Evolutionary conservation across 2,329 filamentous ascomycete genomes (phyloP), one percentile per base, ranked within the genome.

Genomic region (Fusarium longipes): DNA sequence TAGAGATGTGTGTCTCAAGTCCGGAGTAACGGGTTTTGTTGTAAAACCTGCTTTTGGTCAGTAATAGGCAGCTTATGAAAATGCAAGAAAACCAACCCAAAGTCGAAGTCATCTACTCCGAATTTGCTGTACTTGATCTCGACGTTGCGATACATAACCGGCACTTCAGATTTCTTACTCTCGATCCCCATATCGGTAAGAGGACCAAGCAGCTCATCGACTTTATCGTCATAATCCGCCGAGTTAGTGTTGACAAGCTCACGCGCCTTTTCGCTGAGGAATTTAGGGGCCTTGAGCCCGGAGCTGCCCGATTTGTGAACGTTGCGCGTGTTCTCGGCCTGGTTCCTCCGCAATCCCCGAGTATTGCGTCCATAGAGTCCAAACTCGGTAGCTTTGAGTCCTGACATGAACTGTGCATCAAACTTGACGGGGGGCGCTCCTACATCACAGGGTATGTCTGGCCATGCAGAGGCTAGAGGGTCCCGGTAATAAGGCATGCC

Each of bases 41-140:
- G 83, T 96, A 99, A 77, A 93, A 98, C 57, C 93, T 93, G 67
- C 6, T 14, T 15, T 10, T 22, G 18, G 57, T 75, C 25, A 77
- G 73, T 39, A n/a, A 47, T 22, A 2, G 27, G n/a, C 15, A 8
- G 20, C 48, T 14, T 29, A 2, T 29, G 9, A 22, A 30, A 52
- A 59, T 44, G 65, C 58, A 25, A n/a, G 32, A 25, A 25, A 29
- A 79, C 88, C 73, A 81, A 93, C 89, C 91, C 91, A 79, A 99
- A 99, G 78, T 99, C 96, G 77, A 99, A 99, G 78, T 99, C 96
- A 74, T 98, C 95, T n/a, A 99, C 93, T 20, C 96, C 96, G 78
- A 97, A 99, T 76, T 93, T 96, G 83, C 95, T 97, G 82, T 98
- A 99, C 77, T 97, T 97, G 81, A 99, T 99, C 77, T 98, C 95